Evolutionary conservation across 2,329 filamentous ascomycete genomes (phyloP).

Genomic region (Xylariaceae sp.): DNA sequence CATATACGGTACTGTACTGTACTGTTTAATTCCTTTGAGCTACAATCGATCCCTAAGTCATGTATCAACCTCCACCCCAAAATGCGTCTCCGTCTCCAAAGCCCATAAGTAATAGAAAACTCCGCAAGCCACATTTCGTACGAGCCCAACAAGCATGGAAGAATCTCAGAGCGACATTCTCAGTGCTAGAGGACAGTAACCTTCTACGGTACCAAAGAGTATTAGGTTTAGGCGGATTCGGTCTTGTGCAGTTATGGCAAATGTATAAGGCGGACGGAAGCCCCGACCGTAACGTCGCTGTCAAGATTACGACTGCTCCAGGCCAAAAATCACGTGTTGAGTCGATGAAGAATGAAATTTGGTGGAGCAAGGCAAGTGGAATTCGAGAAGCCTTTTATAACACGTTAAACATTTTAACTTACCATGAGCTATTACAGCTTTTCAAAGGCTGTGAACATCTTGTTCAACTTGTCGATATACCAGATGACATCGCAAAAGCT

Average conservation of each 20-base stretch:
- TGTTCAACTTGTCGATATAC: conserved; percentile 19
- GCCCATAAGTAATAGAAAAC: not conserved
- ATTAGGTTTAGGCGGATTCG: conserved; percentile 20
- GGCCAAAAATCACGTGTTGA: fast-evolving
- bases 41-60: too few relatives aligned
- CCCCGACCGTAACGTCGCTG: not conserved
- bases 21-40: too few relatives aligned
- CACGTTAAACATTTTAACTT: not conserved
- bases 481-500: not conserved
- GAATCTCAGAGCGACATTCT: not conserved
- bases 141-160: conserved; percentile 15
- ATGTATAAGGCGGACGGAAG: not conserved
- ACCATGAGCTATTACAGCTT: not conserved
- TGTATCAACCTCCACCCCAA: too few relatives aligned
- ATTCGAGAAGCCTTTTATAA: not conserved
- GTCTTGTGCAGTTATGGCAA: conserved; percentile 14
- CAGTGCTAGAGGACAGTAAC: not conserved
- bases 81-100: too few relatives aligned
- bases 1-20: too few relatives aligned
- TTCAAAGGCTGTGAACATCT: conserved; percentile 18
- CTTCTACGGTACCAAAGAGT: conserved; percentile 13
- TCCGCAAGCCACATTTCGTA: not conserved
- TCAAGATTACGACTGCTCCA: conserved; percentile 5
- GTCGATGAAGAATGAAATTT: conserved; percentile 9
- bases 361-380: conserved; percentile 13